Base-by-base conservation (phyloP, 768 basidiomycete species). In the Leccinum imitatum region DNA sequence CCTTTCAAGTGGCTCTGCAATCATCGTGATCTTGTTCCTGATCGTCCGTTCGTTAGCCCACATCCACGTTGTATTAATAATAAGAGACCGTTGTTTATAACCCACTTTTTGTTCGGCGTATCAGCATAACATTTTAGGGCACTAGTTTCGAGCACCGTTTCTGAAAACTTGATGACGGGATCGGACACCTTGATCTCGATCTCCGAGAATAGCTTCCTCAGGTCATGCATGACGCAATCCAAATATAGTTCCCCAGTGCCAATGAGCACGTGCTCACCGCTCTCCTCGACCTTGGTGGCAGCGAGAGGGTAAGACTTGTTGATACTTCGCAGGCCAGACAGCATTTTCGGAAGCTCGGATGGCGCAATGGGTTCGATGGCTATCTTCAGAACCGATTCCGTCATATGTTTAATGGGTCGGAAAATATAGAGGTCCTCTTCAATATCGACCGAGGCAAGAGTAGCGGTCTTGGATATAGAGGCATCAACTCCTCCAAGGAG, bases 111-210 rank as follows among this genome's bases (percentile, higher is more conserved):
- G 77, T 99, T 99, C 6, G 97, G 97, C 31, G 97, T 98, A 67
- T 98, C 97, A 17, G 97, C 97, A 74, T 99, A 99, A 71, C 96
- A 98, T 76, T 98, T 99, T 63, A 99, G 76, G 4, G 96, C 97
- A 65, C 91, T 94, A 33, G 96, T 98, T 80, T 99, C 97, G 65
- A 98, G 79, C 21, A 98, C 96, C 2, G 97, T 99, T 79, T 99
- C 97, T 71, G 93, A 91, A 78, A 99, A 99, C 71, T 94, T 93
- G 15, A 95, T 96, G 41, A 98, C 95, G 2, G 97, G 97, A 78
- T 99, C 97, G 23, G 96, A 98, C 14, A 98, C 95, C 80, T 99
- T 99, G 82, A 99, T 98, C 81, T 99, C 97, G 66, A 98, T 97
- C 79, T 99, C 97, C 31, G 95, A 87, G 77, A 96, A 99, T 61